phyloP scores from a whole-genome alignment of 2,329 filamentous ascomycete genomes.

The Moelleriella libera region DNA sequence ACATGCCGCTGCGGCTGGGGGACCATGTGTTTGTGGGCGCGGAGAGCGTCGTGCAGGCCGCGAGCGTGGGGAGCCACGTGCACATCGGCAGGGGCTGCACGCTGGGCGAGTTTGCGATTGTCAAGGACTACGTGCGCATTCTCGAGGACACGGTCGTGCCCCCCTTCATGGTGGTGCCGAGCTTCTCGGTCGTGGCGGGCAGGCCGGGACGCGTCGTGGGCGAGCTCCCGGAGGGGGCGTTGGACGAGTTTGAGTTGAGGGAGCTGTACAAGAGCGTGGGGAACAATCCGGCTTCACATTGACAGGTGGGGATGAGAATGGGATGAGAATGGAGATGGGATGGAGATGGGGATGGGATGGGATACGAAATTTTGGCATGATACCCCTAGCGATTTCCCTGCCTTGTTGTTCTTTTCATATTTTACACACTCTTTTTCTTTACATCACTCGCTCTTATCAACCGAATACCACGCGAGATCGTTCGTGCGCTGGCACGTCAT shows the following conservation, averaged over 20 bases:
- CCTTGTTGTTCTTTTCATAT: no score
- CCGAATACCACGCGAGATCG: no score
- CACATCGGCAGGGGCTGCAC: slow-evolving; percentile 66
- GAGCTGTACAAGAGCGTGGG: slow-evolving; percentile 51
- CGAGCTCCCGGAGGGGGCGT: slow-evolving; percentile 60
- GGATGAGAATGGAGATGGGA: no score
- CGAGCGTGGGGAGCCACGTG: slow-evolving; percentile 72
- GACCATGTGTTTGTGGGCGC: slow-evolving; percentile 87
- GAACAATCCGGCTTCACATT: slow-evolving; percentile 33
- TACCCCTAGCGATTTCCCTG: no score
- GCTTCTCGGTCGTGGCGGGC: slow-evolving; percentile 82
- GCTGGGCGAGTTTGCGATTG: slow-evolving; percentile 74
- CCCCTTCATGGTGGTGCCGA: slow-evolving; percentile 79
- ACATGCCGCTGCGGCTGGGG: slow-evolving; percentile 83
- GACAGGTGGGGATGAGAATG: no score
- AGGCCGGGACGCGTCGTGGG: slow-evolving; percentile 67
- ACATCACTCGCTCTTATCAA: no score
- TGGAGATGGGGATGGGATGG: slow-evolving; percentile 4
- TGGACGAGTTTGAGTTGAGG: slow-evolving; percentile 49
- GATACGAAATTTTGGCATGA: not conserved
- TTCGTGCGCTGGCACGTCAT: no score
- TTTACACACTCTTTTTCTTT: no score
- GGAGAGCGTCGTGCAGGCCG: slow-evolving; percentile 65
- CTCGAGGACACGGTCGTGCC: slow-evolving; percentile 76
- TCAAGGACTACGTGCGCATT: slow-evolving; percentile 87